Percentiles rank a stretch among this genome's conserved stretches.
Evolutionary conservation across 1,139 yeast species (phyloP).

Genomic region (Protomyces pachydermus): DNA sequence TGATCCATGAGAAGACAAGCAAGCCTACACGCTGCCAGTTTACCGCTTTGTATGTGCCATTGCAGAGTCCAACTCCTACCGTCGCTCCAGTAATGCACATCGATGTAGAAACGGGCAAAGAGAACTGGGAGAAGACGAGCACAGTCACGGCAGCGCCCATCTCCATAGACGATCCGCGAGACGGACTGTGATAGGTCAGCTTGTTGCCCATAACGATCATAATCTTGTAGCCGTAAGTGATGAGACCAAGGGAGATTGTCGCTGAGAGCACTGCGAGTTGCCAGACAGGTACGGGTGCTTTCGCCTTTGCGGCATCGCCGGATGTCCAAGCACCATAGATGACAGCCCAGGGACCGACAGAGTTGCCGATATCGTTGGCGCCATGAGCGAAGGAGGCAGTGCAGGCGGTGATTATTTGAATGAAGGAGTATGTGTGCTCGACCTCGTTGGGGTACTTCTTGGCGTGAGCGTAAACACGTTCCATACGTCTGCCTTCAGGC

Average conservation of each 20-base stretch:
- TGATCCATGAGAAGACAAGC: conserved; percentile 68
- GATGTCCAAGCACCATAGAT: conserved; percentile 59
- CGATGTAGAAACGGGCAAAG: conserved; percentile 70
- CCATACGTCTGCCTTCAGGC: conserved; percentile 39
- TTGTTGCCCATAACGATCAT: conserved; percentile 66
- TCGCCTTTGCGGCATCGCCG: conserved; percentile 45
- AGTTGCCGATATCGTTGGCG: conserved; percentile 74
- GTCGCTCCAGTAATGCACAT: conserved; percentile 80
- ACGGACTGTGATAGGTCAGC: conserved; percentile 42
- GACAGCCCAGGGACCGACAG: conserved; percentile 70
- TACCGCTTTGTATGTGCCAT: conserved; percentile 57
- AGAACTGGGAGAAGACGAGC: conserved; percentile 67
- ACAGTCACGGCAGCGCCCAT: conserved; percentile 74
- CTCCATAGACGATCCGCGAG: conserved; percentile 75
- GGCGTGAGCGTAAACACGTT: conserved; percentile 44
- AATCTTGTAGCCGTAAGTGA: conserved; percentile 70
- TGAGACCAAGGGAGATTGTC: conserved; percentile 62
- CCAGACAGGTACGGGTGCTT: conserved; percentile 67
- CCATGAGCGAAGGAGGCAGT: conserved; percentile 83
- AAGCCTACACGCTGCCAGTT: conserved; percentile 75
- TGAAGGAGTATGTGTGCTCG: conserved; percentile 63
- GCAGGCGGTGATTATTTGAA: conserved; percentile 70
- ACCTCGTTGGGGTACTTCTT: conserved; percentile 66
- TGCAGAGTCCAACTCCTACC: conserved; percentile 69
- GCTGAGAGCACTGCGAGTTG: conserved; percentile 64